These are phyloP conservation scores for Xylariomycetidae sp. DNA, from an alignment of 2,329 filamentous ascomycete genomes.

Conservation along the genomic window DNA sequence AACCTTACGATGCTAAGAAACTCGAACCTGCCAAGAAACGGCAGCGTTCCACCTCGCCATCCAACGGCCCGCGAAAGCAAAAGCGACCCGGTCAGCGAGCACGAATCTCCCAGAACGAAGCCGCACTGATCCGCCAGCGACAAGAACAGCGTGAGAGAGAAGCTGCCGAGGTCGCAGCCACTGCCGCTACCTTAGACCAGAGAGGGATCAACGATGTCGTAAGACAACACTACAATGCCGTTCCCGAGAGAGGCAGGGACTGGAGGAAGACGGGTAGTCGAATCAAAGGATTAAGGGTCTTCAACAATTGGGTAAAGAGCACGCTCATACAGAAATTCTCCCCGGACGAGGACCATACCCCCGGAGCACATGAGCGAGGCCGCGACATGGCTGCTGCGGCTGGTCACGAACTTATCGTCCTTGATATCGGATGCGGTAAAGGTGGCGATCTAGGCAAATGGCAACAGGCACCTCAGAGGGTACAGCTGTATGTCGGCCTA, in stretches of 20 bases:
- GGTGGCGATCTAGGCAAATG: conserved; percentile 94
- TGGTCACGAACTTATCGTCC: conserved; percentile 66
- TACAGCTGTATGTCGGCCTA: conserved; percentile 90
- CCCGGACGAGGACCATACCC: conserved; percentile 67
- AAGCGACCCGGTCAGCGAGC: conserved; percentile 65
- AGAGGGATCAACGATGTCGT: conserved; percentile 79
- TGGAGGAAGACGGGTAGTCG: conserved; percentile 92
- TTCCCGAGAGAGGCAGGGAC: conserved; percentile 86
- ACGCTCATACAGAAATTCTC: conserved; percentile 96
- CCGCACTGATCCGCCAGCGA: conserved; percentile 61
- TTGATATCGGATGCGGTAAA: conserved; percentile 96
- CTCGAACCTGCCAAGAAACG: conserved; percentile 57
- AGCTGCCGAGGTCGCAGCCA: conserved; percentile 31
- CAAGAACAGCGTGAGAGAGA: conserved; percentile 53
- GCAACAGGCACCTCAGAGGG: conserved; percentile 85
- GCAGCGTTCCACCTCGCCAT: conserved; percentile 47
- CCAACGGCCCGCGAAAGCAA: conserved; percentile 50
- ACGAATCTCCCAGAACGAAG: conserved; percentile 62
- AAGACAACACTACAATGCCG: conserved; percentile 90
- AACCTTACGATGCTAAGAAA: conserved; percentile 56
- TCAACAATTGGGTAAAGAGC: conserved; percentile 99
- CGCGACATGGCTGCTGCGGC: conserved; percentile 34
- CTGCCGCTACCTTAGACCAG: conserved; percentile 36
- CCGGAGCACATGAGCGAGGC: conserved; percentile 52
- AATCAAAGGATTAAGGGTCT: conserved; percentile 89